Evolutionary conservation across 805 yeast genomes (phyloP), one percentile per base, ranked within the genome.

Genomic region (Candida peoriensis): DNA sequence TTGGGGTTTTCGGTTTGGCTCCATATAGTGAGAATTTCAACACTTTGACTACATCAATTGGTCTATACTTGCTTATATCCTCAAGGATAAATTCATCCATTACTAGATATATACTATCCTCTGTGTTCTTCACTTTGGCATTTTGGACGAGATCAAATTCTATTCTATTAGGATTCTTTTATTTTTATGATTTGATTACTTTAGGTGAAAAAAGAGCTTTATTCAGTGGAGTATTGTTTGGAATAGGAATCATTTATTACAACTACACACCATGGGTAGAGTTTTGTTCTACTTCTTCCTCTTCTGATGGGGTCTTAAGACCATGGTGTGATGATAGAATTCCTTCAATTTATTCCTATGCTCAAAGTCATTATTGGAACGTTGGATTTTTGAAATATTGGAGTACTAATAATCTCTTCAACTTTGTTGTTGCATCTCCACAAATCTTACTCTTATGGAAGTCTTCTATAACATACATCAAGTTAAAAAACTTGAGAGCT

Each of bases 301-400:
- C n/a, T n/a, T n/a, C n/a, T n/a, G 69, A 58, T 11, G 28, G 13
- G 10, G 36, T 35, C 4, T 20, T 20, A 11, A 61, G 84, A 7
- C 83, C 71, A 41, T 90, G 97, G 97, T 90, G 98, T 55, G 41
- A 61, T 11, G 44, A 61, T 5, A 38, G 43, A 4, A 33, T 83
- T 0, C 86, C 84, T 6, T 71, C 81, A 16, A 63, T 90, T 11
- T 78, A 78, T 47, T 56, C 73, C 4, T 85, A 69, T 55, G 83
- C 94, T 6, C 98, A 93, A 58, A 39, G 60, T 2, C 68, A 76
- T 43, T 88, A 90, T 56, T 93, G 98, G 98, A 73, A 78, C 46
- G 71, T 67, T 28, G 97, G 98, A 0, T 75, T 89, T 34, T 57
- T 93, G 37, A 65, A 60, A 26, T 93, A 93, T 59, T 93, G 96